Percentiles rank a stretch among this genome's conserved stretches.
Conservation (phyloP, 257 asterid genomes). For the Galeopsis tetrahit region DNA sequence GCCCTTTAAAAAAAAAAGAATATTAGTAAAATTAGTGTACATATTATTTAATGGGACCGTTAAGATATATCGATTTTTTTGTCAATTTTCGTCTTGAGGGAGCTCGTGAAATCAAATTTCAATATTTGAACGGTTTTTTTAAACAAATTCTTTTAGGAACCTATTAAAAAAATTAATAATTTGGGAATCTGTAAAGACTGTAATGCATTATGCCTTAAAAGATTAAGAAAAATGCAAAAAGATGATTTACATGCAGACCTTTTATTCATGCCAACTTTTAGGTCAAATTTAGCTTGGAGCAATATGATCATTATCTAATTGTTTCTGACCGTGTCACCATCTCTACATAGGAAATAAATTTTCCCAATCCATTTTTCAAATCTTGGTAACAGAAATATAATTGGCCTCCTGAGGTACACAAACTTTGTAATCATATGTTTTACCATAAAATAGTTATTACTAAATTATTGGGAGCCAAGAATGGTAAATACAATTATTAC, state of each 20-base stretch:
- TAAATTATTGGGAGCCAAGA: neutral
- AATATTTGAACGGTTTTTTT: too few species aligned
- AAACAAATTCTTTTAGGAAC: too few species aligned
- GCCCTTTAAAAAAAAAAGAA: too few species aligned
- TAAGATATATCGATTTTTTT: too few species aligned
- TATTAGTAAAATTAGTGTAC: too few species aligned
- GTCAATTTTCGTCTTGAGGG: too few species aligned
- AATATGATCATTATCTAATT: neutral
- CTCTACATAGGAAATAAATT: neutral
- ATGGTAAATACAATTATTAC: constrained; percentile 5
- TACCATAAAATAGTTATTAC: neutral
- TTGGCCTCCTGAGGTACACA: neutral
- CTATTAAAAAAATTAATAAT: too few species aligned
- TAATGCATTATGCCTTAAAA: neutral
- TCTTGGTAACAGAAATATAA: neutral
- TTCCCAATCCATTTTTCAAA: neutral
- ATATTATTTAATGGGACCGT: too few species aligned
- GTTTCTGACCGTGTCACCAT: neutral
- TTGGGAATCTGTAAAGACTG: too few species aligned
- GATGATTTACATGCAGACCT: neutral
- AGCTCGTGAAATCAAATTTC: too few species aligned
- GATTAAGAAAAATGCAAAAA: neutral
- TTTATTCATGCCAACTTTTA: too few species aligned
- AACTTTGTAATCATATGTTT: neutral
- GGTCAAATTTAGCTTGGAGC: neutral